These are phyloP conservation scores for Paraphoma chrysanthemicola DNA, from an alignment of 2,329 filamentous ascomycete genomes.

Conservation along the genomic window DNA sequence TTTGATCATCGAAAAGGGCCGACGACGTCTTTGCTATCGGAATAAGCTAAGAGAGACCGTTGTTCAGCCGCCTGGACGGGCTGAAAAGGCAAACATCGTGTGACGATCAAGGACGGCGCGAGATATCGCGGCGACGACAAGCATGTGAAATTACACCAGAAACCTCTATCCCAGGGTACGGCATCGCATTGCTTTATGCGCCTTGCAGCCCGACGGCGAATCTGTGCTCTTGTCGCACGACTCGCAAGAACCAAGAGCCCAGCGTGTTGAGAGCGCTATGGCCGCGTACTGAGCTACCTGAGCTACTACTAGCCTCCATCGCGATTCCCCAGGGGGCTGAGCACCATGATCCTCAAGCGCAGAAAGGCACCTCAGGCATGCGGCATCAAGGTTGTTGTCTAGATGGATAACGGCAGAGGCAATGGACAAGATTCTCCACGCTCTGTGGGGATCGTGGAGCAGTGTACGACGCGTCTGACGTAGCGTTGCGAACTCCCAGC, in stretches of 20 bases:
- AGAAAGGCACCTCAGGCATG: too few relatives aligned
- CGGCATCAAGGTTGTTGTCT: neutral
- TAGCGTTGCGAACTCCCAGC: neutral
- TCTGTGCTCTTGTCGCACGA: slow-evolving; percentile 1
- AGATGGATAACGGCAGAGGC: neutral
- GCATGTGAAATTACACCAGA: too few relatives aligned
- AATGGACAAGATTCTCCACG: neutral
- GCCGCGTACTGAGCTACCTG: neutral
- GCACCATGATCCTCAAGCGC: neutral
- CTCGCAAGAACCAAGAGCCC: neutral
- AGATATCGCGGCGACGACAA: too few relatives aligned
- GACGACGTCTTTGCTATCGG: too few relatives aligned
- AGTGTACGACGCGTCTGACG: slow-evolving; percentile 1
- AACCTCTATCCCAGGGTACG: neutral
- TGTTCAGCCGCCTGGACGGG: too few relatives aligned
- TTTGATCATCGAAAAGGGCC: neutral
- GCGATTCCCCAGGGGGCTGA: neutral
- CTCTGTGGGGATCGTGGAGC: neutral
- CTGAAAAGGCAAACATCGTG: too few relatives aligned
- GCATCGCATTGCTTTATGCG: neutral
- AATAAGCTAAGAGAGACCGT: too few relatives aligned
- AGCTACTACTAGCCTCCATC: neutral
- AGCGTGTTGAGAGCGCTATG: neutral
- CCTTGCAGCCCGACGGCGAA: neutral
- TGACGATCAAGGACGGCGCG: too few relatives aligned